Evolutionary conservation across 1,139 yeast species (phyloP).

Genomic region (Hemisphaericaspora lyxosophila): DNA sequence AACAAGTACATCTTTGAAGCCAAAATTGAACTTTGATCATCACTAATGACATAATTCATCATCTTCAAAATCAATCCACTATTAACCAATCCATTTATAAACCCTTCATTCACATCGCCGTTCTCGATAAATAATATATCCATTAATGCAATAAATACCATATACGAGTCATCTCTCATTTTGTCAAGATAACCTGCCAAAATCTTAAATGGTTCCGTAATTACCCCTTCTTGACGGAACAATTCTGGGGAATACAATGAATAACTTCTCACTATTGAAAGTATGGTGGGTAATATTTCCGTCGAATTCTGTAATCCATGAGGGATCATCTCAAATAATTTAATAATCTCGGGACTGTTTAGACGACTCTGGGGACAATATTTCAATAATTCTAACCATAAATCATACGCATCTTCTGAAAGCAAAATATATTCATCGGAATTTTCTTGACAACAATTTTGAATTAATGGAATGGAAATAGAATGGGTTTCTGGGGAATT

Average conservation of each 20-base stretch:
- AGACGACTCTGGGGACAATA: slow-evolving; percentile 41
- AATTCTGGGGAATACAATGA: slow-evolving; percentile 55
- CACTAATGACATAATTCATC: slow-evolving; percentile 41
- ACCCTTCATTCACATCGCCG: slow-evolving; percentile 20
- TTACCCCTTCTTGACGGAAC: slow-evolving; percentile 31
- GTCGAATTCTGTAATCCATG: slow-evolving; percentile 62
- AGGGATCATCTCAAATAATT: slow-evolving; percentile 50
- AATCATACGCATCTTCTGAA: slow-evolving; percentile 83
- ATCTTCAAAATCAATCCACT: slow-evolving; percentile 51
- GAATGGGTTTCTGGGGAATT: slow-evolving; percentile 60
- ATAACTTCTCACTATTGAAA: slow-evolving; percentile 74
- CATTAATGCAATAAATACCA: slow-evolving; percentile 54
- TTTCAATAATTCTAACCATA: slow-evolving; percentile 75
- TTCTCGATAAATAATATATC: slow-evolving; percentile 51
- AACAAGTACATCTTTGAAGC: slow-evolving; percentile 53
- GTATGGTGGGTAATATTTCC: slow-evolving; percentile 68
- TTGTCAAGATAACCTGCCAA: slow-evolving; percentile 56
- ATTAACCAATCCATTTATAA: slow-evolving; percentile 38
- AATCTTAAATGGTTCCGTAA: slow-evolving; percentile 47
- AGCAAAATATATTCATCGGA: slow-evolving; percentile 63
- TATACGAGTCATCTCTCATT: slow-evolving; percentile 72
- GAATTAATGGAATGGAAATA: slow-evolving; percentile 66
- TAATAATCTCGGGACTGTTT: slow-evolving; percentile 28
- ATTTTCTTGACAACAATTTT: slow-evolving; percentile 58
- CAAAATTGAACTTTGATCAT: slow-evolving; percentile 48